These are phyloP conservation scores for Teratosphaeriaceae sp. DNA, from an alignment of 2,329 filamentous ascomycete species.

Conservation along the genomic window DNA sequence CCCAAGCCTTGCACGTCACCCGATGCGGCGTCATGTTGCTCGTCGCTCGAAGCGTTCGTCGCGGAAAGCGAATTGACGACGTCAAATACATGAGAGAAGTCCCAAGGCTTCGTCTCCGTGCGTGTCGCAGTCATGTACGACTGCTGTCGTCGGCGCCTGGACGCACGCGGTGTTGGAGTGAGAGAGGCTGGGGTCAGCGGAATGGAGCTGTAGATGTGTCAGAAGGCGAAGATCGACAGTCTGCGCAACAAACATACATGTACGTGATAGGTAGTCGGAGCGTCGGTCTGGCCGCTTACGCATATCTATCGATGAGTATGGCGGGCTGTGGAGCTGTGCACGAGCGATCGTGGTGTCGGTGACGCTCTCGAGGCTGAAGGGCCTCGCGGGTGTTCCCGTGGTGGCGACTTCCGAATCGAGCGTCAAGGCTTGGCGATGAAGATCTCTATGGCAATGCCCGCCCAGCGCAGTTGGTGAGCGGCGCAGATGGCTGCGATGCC, in stretches of 20 bases:
- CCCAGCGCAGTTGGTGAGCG: no score
- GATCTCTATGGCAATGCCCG: background rate
- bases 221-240: background rate
- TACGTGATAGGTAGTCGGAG: background rate
- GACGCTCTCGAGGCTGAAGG: no score
- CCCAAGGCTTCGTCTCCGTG: constrained; percentile 36
- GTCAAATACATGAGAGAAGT: constrained; percentile 40
- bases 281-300: constrained; percentile 1
- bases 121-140: constrained; percentile 24
- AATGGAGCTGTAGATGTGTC: background rate
- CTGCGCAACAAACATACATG: background rate
- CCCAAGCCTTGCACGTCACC: background rate
- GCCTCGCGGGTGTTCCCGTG: no score
- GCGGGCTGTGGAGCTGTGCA: no score
- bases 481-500: background rate
- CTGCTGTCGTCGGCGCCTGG: constrained; percentile 10
- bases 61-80: constrained; percentile 30
- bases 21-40: constrained; percentile 1
- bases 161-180: constrained; percentile 5
- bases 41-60: constrained; percentile 6
- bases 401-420: no score
- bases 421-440: no score
- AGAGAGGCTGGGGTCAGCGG: constrained; percentile 1
- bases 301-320: no score
- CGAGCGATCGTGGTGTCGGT: background rate